These are phyloP conservation scores for Arachnomyces sp. DNA, from an alignment of 2,329 filamentous ascomycete species.

Conservation along the genomic window DNA sequence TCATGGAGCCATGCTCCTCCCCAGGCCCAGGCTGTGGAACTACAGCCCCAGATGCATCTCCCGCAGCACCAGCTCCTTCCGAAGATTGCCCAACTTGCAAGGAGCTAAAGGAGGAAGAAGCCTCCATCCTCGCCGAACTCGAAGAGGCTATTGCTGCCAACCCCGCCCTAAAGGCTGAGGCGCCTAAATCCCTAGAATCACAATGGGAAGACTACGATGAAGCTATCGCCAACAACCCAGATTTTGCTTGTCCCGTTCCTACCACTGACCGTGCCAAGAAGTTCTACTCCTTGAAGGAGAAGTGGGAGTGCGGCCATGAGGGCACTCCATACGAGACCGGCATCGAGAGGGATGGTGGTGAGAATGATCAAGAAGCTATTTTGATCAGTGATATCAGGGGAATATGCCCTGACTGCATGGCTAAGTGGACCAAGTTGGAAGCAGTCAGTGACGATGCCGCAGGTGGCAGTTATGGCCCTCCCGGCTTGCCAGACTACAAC, in stretches of 20 bases:
- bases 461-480: neutral
- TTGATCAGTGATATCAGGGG: slow-evolving; percentile 1
- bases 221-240: slow-evolving; percentile 12
- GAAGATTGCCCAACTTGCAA: neutral
- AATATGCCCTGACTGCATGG: slow-evolving; percentile 13
- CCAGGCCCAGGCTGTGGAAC: neutral
- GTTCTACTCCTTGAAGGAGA: slow-evolving; percentile 12
- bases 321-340: slow-evolving; percentile 8
- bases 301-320: slow-evolving; percentile 15
- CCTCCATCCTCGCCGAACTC: slow-evolving; percentile 7
- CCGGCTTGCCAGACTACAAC: slow-evolving; percentile 3
- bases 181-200: slow-evolving; percentile 1
- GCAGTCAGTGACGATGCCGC: neutral
- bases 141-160: slow-evolving; percentile 12
- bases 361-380: neutral
- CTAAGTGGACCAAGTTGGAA: slow-evolving; percentile 13
- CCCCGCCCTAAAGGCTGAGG: slow-evolving; percentile 8
- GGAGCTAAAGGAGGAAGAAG: too few relatives aligned
- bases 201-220: slow-evolving; percentile 15
- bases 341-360: slow-evolving; percentile 10
- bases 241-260: slow-evolving; percentile 10
- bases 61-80: neutral
- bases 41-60: slow-evolving; percentile 2
- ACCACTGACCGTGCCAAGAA: slow-evolving; percentile 4
- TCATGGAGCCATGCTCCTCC: too few relatives aligned